Base-by-base conservation (phyloP, 75 land plant species). In the Selaginella moellendorffii region DNA sequence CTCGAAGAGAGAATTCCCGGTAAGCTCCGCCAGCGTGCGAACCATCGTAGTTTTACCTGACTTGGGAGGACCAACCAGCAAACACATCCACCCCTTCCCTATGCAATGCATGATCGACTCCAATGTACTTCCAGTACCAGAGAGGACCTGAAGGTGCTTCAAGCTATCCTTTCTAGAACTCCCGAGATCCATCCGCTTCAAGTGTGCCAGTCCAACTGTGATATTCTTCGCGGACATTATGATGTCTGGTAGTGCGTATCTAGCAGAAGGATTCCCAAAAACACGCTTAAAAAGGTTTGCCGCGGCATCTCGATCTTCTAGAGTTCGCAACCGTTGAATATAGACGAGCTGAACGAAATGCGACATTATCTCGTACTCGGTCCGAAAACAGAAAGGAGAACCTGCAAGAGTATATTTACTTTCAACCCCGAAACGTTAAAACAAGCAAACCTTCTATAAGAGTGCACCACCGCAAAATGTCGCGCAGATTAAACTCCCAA, bases 401-500 rank as follows among this genome's bases (percentile, higher is more conserved):
- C 14, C 46, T 36, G 46, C 46, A 36, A 5, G 14, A n/a, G n/a
- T n/a, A 36, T 36, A 36, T 36, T 5, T 36, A 36, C 46, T 5
- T 36, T 36, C 5, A 14, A 14, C 14, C 5, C 46, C 5, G 46
- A 36, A 36, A 36, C 46, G 14, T 36, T 22, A 2, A 31, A 54
- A 59, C 29, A 61, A 8, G 17, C 29, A 24, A 27, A 84, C 91
- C 82, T 82, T 82, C 68, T 21, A 90, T 77, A 10, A 95, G 72
- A 56, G 78, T 66, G 67, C 99, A 95, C 63, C 93, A 85, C 27
- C 99, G 79, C 19, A 90, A 36, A 12, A 95, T 82, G 81, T 95
- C 99, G 28, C 99, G 91, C 10, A 95, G 80, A 77, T 95, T 95
- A 70, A 95, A 95, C 64, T 95, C 99, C 99, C 99, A 95, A 1